Conservation (phyloP, 495 filamentous ascomycete genomes). For the Podospora pseudopauciseta region DNA sequence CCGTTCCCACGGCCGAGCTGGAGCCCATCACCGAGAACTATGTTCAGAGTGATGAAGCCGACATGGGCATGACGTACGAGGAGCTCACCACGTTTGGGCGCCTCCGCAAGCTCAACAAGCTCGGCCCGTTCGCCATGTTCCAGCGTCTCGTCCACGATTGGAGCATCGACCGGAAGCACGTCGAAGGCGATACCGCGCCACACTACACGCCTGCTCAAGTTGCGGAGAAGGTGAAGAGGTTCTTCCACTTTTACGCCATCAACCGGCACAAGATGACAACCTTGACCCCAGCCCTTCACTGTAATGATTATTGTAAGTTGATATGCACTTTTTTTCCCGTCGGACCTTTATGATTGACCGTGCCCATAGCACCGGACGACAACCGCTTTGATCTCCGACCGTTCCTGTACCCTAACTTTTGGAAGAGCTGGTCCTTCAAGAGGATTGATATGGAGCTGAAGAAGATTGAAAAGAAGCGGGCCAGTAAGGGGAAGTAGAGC, state of each 20-base stretch:
- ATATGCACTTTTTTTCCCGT: not conserved
- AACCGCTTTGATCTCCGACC: slow-evolving; percentile 60
- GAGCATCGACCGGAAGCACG: slow-evolving; percentile 46
- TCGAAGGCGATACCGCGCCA: slow-evolving; percentile 31
- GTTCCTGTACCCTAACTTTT: slow-evolving; percentile 54
- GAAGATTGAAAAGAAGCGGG: slow-evolving; percentile 33
- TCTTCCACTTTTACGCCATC: slow-evolving; percentile 62
- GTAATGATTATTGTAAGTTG: slow-evolving; percentile 33
- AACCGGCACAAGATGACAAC: slow-evolving; percentile 64
- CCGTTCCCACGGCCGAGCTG: slow-evolving; percentile 78
- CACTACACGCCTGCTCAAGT: slow-evolving; percentile 33
- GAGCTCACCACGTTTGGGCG: slow-evolving; percentile 41
- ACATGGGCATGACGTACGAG: slow-evolving; percentile 49
- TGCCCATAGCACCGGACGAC: slow-evolving; percentile 35
- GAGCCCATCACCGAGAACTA: slow-evolving; percentile 71
- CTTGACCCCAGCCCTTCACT: slow-evolving; percentile 53
- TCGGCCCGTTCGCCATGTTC: slow-evolving; percentile 72
- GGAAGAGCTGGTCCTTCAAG: slow-evolving; percentile 49
- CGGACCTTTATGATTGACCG: not conserved
- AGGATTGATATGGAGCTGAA: slow-evolving; percentile 49
- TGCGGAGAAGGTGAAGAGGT: slow-evolving; percentile 63
- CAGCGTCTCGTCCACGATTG: slow-evolving; percentile 67
- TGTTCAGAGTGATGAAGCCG: slow-evolving; percentile 65
- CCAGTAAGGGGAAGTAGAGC: slow-evolving; percentile 9
- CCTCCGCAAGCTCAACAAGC: slow-evolving; percentile 66